Evolutionary conservation across 148 eudicot genomes (phyloP).

Genomic region (Persicaria tinctoria): DNA sequence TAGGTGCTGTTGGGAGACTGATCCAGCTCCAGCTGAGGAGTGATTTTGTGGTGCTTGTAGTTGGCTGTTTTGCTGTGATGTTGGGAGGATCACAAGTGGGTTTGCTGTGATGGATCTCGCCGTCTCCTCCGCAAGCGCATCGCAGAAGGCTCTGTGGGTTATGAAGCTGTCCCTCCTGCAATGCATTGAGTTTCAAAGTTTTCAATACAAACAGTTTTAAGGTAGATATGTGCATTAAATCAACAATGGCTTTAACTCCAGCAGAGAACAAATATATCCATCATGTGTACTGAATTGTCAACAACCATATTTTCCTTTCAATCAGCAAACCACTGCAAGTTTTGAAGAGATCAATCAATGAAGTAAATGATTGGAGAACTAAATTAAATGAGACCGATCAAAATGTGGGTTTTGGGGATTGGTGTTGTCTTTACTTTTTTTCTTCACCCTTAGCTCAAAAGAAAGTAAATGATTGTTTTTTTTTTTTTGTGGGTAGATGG

Average conservation of each 20-base stretch:
- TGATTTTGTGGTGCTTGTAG: conserved; percentile 7
- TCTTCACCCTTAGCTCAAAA: neutral
- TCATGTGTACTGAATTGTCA: neutral
- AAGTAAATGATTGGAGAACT: neutral
- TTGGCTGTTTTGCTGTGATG: neutral
- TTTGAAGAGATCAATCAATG: neutral
- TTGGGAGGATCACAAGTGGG: conserved; percentile 37
- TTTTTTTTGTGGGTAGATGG: too few species aligned
- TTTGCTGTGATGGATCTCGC: conserved; percentile 27
- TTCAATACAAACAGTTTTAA: too few species aligned
- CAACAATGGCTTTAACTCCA: neutral
- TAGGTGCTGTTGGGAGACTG: neutral
- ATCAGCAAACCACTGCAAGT: neutral
- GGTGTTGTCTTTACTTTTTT: neutral
- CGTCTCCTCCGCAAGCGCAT: conserved; percentile 69
- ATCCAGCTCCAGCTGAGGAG: neutral
- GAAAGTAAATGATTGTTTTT: too few species aligned
- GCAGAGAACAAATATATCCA: neutral
- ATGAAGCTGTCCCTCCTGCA: conserved; percentile 88
- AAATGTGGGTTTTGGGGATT: neutral
- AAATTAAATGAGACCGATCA: neutral
- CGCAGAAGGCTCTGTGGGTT: conserved; percentile 85
- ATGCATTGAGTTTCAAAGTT: neutral
- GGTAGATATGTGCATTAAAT: neutral
- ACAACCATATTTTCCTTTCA: neutral